Percentiles rank a stretch among this genome's conserved stretches.
Evolutionary conservation across 169 alveolate genomes (phyloP).

Genomic region (Babesia ovis): DNA sequence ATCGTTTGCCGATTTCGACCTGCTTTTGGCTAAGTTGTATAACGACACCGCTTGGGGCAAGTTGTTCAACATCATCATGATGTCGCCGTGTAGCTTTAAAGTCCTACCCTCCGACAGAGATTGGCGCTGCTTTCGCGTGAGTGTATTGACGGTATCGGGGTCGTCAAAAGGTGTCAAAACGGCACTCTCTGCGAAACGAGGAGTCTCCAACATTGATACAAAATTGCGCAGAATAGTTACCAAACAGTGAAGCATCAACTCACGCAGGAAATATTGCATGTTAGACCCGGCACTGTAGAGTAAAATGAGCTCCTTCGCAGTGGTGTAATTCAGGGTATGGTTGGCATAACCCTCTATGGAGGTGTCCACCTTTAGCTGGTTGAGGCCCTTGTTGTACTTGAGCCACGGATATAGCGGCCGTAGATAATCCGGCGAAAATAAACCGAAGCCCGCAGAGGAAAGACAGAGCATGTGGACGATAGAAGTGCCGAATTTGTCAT

Average conservation of each 20-base stretch:
- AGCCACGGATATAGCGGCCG: constrained; percentile 35
- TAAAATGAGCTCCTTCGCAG: not conserved
- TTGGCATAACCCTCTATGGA: constrained; percentile 4
- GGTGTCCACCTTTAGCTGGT: constrained; percentile 15
- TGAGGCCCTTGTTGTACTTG: constrained; percentile 1
- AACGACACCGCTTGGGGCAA: constrained; percentile 8
- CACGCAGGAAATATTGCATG: constrained; percentile 9
- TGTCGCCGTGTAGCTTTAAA: constrained; percentile 29
- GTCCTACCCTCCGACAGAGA: not conserved
- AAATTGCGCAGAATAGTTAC: constrained; percentile 14
- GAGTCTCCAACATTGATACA: not conserved
- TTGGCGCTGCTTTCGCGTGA: constrained; percentile 9
- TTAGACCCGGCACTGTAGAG: constrained; percentile 3
- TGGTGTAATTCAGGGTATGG: constrained; percentile 11
- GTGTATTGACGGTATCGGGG: not conserved
- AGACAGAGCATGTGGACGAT: constrained; percentile 30
- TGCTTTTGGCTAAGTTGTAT: constrained; percentile 1
- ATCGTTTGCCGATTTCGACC: constrained; percentile 5
- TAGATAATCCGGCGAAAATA: constrained; percentile 6
- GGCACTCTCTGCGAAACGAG: constrained; percentile 8
- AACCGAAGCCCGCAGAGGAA: constrained; percentile 1
- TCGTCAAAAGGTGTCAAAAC: constrained; percentile 5
- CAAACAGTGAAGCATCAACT: constrained; percentile 19
- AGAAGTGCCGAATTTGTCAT: constrained; percentile 5
- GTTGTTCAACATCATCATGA: constrained; percentile 26